Evolutionary conservation across 768 basidiomycete species (phyloP).

Genomic region (Pholiota conissans): DNA sequence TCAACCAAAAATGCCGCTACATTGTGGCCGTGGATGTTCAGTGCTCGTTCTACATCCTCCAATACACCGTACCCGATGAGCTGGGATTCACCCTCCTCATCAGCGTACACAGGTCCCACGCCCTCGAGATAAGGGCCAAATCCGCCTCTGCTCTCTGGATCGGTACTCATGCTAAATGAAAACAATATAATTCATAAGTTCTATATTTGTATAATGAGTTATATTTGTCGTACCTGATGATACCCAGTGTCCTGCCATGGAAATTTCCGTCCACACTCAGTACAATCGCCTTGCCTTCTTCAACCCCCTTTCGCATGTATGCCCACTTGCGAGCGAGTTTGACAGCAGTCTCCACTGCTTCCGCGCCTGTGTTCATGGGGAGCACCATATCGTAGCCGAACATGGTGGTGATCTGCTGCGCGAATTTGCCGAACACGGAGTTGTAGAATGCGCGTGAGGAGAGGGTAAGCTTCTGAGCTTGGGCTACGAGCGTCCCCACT

Average conservation of each 20-base stretch:
- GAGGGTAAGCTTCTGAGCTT: slow-evolving; percentile 88
- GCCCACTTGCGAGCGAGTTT: slow-evolving; percentile 98
- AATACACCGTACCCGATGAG: slow-evolving; percentile 84
- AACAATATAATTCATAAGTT: slow-evolving; percentile 1
- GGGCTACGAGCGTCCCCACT: slow-evolving; percentile 75
- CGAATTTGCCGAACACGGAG: slow-evolving; percentile 86
- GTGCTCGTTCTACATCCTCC: slow-evolving; percentile 77
- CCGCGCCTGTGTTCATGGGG: slow-evolving; percentile 99
- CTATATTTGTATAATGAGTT: slow-evolving; percentile 4
- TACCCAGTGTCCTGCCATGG: slow-evolving; percentile 89
- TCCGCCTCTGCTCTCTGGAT: slow-evolving; percentile 82
- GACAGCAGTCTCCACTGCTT: slow-evolving; percentile 96
- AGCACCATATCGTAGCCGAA: slow-evolving; percentile 95
- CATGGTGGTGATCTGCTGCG: slow-evolving; percentile 76
- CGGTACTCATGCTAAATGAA: slow-evolving; percentile 81
- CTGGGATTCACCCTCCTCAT: slow-evolving; percentile 45
- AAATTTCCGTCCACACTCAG: slow-evolving; percentile 90
- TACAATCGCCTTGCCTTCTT: slow-evolving; percentile 81
- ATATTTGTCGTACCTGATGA: slow-evolving; percentile 61
- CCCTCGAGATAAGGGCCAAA: slow-evolving; percentile 90
- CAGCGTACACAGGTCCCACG: slow-evolving; percentile 78
- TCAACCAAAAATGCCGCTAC: slow-evolving; percentile 95
- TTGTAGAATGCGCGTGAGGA: slow-evolving; percentile 98
- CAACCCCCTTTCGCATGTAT: slow-evolving; percentile 82
- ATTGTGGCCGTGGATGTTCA: slow-evolving; percentile 77